Base-by-base conservation (phyloP, 345 rosid species). In the Melaleuca quinquenervia region DNA sequence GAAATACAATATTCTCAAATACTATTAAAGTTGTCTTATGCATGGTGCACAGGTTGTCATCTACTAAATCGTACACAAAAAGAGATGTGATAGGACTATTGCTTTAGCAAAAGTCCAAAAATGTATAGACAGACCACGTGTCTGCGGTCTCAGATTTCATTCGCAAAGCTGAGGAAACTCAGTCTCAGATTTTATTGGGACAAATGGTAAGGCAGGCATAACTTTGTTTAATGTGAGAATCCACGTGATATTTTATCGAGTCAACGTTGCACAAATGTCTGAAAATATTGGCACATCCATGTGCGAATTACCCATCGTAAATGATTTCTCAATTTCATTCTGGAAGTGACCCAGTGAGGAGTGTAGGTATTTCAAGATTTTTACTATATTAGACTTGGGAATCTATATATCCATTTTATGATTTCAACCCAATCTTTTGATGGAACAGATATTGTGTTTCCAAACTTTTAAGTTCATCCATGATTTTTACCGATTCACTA, bases 221-320 rank as follows among this genome's bases (percentile, higher is more conserved):
- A 21, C n/a, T 54, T 21, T 22, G 26, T 54, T 54, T 54, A 26
- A 24, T 0, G 12, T 3, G 22, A 54, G n/a, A 54, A 21, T 54
- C 58, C 6, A 3, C 58, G 22, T 21, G 22, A 54, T 54, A 11
- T 20, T 54, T 8, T 10, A 54, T 22, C 58, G 22, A 21, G 0
- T 54, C 22, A 5, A 54, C 9, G 58, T 54, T 54, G n/a, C 11
- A 54, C 58, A 54, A 54, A 54, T 21, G 26, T 24, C 8, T 22
- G 58, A 54, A 54, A 54, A n/a, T 12, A 54, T 54, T 22, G 58
- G 22, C 22, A 54, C 12, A 8, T 11, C 21, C 58, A 54, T 0
- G 1, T 54, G 9, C 12, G 3, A 22, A 54, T 54, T 54, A 54
- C 58, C 12, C 0, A n/a, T 22, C 6, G 0, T 1, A n/a, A n/a